phyloP scores from a whole-genome alignment of 2,329 filamentous ascomycete species.

The Bretziella fagacearum region DNA sequence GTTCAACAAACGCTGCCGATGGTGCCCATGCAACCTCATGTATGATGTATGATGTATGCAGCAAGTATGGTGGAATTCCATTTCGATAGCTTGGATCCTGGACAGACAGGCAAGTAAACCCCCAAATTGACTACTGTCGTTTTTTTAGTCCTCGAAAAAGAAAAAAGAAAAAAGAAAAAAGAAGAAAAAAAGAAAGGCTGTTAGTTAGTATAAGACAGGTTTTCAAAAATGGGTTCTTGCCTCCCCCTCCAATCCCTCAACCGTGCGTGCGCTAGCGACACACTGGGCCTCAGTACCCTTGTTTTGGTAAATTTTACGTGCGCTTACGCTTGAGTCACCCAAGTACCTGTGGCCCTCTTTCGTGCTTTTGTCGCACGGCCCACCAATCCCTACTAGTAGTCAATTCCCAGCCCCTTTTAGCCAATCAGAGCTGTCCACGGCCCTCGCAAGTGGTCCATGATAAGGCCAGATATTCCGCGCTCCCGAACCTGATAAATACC shows the following conservation, averaged over 20 bases:
- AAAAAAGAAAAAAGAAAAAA: too few species aligned
- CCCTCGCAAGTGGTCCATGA: constrained; percentile 7
- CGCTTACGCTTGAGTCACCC: constrained; percentile 2
- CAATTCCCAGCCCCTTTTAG: constrained; percentile 3
- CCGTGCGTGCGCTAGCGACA: constrained; percentile 2
- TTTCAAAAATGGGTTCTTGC: not conserved
- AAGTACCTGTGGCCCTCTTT: constrained; percentile 1
- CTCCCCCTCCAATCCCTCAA: not conserved
- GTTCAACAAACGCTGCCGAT: too few species aligned
- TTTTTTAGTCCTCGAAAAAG: too few species aligned
- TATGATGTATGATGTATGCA: too few species aligned
- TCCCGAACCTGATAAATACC: constrained; percentile 16
- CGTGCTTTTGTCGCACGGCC: constrained; percentile 4
- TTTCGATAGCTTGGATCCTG: too few species aligned
- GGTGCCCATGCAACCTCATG: too few species aligned
- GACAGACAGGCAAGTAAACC: too few species aligned
- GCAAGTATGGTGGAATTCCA: too few species aligned
- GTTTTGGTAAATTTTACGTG: not conserved
- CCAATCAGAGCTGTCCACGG: constrained; percentile 11
- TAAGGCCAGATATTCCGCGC: constrained; percentile 16
- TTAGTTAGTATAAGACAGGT: not conserved
- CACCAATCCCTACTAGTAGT: not conserved
- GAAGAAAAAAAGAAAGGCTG: too few species aligned
- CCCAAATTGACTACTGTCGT: too few species aligned
- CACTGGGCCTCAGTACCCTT: constrained; percentile 1